These are phyloP conservation scores for Yarrowia hollandica DNA, from an alignment of 805 yeast genomes.

Conservation along the genomic window DNA sequence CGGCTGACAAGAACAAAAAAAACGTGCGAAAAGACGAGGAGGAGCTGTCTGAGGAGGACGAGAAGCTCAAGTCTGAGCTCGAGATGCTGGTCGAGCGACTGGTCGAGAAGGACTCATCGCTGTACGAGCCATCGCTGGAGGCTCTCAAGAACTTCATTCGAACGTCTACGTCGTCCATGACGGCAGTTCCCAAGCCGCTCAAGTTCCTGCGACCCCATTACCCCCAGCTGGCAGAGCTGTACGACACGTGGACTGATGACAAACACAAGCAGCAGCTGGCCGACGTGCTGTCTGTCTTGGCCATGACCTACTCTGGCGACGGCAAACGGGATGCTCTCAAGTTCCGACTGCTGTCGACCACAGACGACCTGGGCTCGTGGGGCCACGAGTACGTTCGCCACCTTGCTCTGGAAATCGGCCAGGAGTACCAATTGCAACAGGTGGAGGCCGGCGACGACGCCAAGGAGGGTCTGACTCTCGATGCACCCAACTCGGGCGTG, in stretches of 20 bases:
- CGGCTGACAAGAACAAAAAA: not conserved
- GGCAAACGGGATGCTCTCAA: conserved; percentile 77
- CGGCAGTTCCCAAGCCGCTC: conserved; percentile 98
- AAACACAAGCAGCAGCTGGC: conserved; percentile 59
- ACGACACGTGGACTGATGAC: conserved; percentile 62
- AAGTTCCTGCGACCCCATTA: conserved; percentile 91
- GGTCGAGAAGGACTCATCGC: conserved; percentile 44
- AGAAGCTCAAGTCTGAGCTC: conserved; percentile 78
- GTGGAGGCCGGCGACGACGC: conserved; percentile 37
- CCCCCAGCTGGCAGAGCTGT: conserved; percentile 62
- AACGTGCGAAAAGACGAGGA: conserved; percentile 52
- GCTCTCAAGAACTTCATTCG: conserved; percentile 75
- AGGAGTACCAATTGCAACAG: conserved; percentile 50
- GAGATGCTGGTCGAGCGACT: conserved; percentile 84
- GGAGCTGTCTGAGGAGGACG: conserved; percentile 91
- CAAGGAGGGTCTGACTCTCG: conserved; percentile 33
- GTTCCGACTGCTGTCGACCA: conserved; percentile 66
- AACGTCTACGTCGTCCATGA: conserved; percentile 96
- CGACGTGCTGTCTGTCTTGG: conserved; percentile 87
- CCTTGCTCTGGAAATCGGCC: conserved; percentile 92
- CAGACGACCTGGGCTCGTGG: conserved; percentile 74
- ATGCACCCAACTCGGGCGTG: not conserved
- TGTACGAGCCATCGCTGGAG: conserved; percentile 62
- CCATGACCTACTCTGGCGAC: conserved; percentile 88
- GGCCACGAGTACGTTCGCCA: conserved; percentile 98